phyloP scores from a whole-genome alignment of 495 filamentous ascomycete genomes.

The Hyphodiscus hymeniophilus region DNA sequence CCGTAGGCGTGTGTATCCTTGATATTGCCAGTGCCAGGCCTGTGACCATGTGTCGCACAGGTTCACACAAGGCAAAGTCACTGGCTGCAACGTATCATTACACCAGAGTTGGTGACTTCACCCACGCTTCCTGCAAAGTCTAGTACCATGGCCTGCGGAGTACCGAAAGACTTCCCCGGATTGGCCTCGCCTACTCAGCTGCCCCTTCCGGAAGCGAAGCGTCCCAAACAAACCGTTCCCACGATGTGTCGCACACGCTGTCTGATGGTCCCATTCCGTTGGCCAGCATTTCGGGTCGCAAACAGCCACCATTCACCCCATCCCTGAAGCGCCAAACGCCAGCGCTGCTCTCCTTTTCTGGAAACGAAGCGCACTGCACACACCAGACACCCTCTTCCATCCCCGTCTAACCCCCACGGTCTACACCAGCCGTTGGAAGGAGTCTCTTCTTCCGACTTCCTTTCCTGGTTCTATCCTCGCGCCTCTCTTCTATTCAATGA shows the following conservation, averaged over 20 bases:
- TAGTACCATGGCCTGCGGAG: too few relatives aligned
- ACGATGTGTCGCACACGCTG: slow-evolving; percentile 11
- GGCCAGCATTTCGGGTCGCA: slow-evolving; percentile 11
- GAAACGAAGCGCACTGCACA: too few relatives aligned
- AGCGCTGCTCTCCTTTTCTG: slow-evolving; percentile 4
- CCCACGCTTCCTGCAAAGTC: too few relatives aligned
- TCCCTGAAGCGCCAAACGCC: slow-evolving; percentile 2
- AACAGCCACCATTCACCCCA: not conserved
- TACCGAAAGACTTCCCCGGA: not conserved
- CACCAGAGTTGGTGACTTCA: not conserved
- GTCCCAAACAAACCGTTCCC: slow-evolving; percentile 4
- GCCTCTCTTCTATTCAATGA: not conserved
- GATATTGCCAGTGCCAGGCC: too few relatives aligned
- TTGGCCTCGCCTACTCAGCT: not conserved
- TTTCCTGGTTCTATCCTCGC: not conserved
- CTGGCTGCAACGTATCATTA: not conserved
- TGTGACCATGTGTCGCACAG: too few relatives aligned
- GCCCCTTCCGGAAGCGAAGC: not conserved
- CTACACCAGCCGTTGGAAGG: not conserved
- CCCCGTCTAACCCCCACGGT: too few relatives aligned
- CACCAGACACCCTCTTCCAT: too few relatives aligned
- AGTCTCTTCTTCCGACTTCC: slow-evolving; percentile 1
- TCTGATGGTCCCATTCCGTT: slow-evolving; percentile 16
- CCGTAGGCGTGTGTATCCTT: too few relatives aligned
- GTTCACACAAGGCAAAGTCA: not conserved